Evolutionary conservation across 2,329 filamentous ascomycete genomes (phyloP), one percentile per base, ranked within the genome.

Genomic region (Aspergillus fumigatiaffinis): DNA sequence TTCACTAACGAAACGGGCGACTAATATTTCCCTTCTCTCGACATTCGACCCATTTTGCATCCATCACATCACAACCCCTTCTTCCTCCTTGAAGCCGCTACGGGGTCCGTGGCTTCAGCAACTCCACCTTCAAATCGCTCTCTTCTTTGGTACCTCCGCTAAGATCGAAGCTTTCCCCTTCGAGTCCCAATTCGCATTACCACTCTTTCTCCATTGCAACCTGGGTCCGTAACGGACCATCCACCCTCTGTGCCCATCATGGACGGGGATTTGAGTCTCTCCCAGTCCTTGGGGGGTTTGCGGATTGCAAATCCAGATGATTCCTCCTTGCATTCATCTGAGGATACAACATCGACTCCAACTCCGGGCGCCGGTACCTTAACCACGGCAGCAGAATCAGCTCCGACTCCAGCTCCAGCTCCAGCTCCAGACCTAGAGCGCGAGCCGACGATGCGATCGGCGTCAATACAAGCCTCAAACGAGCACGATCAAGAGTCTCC

Each of bases 281-380:
- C 92, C 71, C 90, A 92, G 79, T 91, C 91, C 71, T 84, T 97
- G 70, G 94, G 94, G 71, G 93, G 93, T 69, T 82, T 99, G 76
- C 91, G 93, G 74, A 97, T 99, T 75, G 93, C 94, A 68, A 99
- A 97, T 76, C 93, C 93, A 55, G 92, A 97, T 78, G 87, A 94
- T 77, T 82, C 84, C 60, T 79, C 79, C 60, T 64, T 74, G 54
- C 69, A 71, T 60, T 71, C 68, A 49, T 68, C 72, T 28, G 71
- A 76, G 55, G 71, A 72, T 59, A 63, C 71, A 57, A 63, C 71
- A 57, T 52, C 58, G n/a, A 64, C 63, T 48, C 59, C 66, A n/a
- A 59, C 59, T 57, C 65, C 56, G 55, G 56, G 46, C 29, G 62
- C 65, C 63, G 59, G 60, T 62, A 68, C 66, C 48, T 63, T 62